A percentile compares a stretch with the other conserved stretches of the same genome.
phyloP scores from a whole-genome alignment of 2,329 filamentous ascomycete species.

The Calonectria multiphialidica region DNA sequence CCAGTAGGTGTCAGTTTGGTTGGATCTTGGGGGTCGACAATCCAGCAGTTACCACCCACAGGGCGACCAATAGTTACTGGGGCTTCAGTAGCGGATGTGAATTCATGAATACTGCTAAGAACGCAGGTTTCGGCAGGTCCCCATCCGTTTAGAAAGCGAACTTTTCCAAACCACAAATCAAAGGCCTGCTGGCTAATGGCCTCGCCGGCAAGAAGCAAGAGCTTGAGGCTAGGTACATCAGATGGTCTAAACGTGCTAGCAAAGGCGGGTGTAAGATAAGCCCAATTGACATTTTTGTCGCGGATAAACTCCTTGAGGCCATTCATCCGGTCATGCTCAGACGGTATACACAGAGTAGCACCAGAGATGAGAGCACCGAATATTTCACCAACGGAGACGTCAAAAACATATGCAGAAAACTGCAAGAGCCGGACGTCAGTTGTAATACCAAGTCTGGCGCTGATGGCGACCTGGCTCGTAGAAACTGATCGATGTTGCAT shows the following conservation, averaged over 20 bases:
- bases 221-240: constrained; percentile 6
- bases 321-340: constrained; percentile 11
- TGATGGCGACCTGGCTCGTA: constrained; percentile 20
- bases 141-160: constrained; percentile 12
- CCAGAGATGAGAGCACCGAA: constrained; percentile 16
- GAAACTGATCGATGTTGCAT: constrained; percentile 34
- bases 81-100: not conserved
- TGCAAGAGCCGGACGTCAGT: constrained; percentile 22
- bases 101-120: constrained; percentile 11
- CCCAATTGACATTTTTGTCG: constrained; percentile 1
- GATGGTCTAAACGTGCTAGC: constrained; percentile 11
- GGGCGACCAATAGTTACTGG: constrained; percentile 1
- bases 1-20: not conserved
- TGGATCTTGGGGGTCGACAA: constrained; percentile 2
- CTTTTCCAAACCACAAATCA: constrained; percentile 11
- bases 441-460: constrained; percentile 8
- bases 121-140: constrained; percentile 5
- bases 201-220: constrained; percentile 13
- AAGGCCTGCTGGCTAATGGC: constrained; percentile 7
- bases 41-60: constrained; percentile 46
- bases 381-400: constrained; percentile 20
- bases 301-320: constrained; percentile 4
- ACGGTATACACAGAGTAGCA: constrained; percentile 26
- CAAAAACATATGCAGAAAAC: constrained; percentile 24
- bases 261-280: constrained; percentile 13